Conservation (phyloP, 2,329 filamentous ascomycete genomes). For the Aspergillus fructus region DNA sequence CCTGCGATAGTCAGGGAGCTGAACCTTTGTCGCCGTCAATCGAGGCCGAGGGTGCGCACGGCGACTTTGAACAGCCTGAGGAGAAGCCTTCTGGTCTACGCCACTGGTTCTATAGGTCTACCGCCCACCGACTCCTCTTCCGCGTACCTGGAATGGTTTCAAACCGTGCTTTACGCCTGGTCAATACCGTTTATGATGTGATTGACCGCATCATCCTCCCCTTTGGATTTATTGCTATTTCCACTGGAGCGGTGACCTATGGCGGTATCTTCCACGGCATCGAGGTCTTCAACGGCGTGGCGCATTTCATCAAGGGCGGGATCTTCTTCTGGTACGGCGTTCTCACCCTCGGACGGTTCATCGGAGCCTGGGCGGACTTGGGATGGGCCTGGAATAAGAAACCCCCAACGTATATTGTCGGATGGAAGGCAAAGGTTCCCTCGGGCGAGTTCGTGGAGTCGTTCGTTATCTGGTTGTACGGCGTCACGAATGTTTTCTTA, state of each 20-base stretch:
- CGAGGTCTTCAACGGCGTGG: slow-evolving; percentile 77
- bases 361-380: slow-evolving; percentile 83
- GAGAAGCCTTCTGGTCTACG: slow-evolving; percentile 42
- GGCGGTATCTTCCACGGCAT: slow-evolving; percentile 74
- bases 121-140: slow-evolving; percentile 53
- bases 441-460: slow-evolving; percentile 89
- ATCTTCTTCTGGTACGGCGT: slow-evolving; percentile 94
- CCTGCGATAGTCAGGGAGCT: slow-evolving; percentile 73
- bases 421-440: slow-evolving; percentile 63
- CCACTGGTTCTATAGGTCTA: slow-evolving; percentile 27
- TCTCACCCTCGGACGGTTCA: slow-evolving; percentile 82
- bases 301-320: slow-evolving; percentile 91
- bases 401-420: slow-evolving; percentile 57
- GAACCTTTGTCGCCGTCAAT: slow-evolving; percentile 58
- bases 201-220: slow-evolving; percentile 76
- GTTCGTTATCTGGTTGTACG: slow-evolving; percentile 85
- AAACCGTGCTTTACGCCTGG: slow-evolving; percentile 55
- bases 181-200: slow-evolving; percentile 63
- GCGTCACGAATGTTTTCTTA: slow-evolving; percentile 84
- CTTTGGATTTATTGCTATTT: slow-evolving; percentile 73
- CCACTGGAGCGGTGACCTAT: slow-evolving; percentile 72
- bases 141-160: slow-evolving; percentile 60
- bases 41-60: slow-evolving; percentile 47
- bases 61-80: slow-evolving; percentile 47
- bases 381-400: slow-evolving; percentile 96